Conservation (phyloP, 2,329 filamentous ascomycete genomes). For the Cercospora sesami region DNA sequence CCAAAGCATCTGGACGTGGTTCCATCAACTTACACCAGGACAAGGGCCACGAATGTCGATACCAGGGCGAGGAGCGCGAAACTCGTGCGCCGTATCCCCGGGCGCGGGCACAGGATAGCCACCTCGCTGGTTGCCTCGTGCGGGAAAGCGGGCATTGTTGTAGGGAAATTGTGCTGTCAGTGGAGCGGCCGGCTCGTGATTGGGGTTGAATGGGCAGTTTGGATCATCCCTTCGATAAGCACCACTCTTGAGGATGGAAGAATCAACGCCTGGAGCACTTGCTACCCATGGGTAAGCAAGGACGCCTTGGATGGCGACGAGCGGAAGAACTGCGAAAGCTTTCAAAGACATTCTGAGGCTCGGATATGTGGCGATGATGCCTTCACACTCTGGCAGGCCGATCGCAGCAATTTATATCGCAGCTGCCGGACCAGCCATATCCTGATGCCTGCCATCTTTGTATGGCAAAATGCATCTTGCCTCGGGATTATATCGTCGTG, state of each 20-base stretch:
- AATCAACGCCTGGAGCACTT: conserved; percentile 41
- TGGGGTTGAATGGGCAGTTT: conserved; percentile 43
- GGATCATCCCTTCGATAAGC: conserved; percentile 12
- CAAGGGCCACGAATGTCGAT: conserved; percentile 44
- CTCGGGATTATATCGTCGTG: background rate
- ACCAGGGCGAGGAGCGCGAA: conserved; percentile 37
- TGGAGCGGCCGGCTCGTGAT: conserved; percentile 42
- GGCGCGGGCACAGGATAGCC: conserved; percentile 48
- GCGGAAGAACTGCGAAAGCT: background rate
- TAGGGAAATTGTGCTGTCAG: conserved; percentile 42
- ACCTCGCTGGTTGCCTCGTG: conserved; percentile 44
- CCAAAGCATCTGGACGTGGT: background rate
- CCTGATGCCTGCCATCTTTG: background rate
- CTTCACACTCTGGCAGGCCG: background rate
- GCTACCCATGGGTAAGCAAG: conserved; percentile 38
- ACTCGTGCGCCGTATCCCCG: conserved; percentile 44
- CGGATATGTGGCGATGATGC: background rate
- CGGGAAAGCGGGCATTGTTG: conserved; percentile 46
- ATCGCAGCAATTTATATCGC: background rate
- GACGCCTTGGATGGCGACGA: background rate
- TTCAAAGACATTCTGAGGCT: background rate
- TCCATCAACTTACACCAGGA: conserved; percentile 37
- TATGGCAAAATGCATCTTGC: background rate
- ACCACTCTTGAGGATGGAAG: conserved; percentile 23
- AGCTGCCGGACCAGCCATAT: background rate